phyloP scores from a whole-genome alignment of 1,139 yeast genomes.

The Magnusiomyces fungicola region DNA sequence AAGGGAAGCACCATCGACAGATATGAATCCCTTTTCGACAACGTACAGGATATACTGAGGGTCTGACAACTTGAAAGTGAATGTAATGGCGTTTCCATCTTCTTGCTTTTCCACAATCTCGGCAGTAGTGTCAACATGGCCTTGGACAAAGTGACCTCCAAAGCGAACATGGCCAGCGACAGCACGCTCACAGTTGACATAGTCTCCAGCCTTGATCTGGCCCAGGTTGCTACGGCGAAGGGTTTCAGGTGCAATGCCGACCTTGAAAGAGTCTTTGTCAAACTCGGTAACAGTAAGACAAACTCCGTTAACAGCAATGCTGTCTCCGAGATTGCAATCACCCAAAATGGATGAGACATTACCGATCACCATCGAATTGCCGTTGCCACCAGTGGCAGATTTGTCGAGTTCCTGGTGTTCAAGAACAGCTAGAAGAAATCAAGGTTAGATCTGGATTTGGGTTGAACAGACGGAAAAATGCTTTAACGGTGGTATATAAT shows the following conservation, averaged over 20 bases:
- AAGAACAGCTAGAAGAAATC: conserved; percentile 33
- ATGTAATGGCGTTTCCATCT: conserved; percentile 76
- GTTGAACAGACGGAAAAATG: not conserved
- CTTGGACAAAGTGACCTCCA: conserved; percentile 97
- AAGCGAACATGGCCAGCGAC: conserved; percentile 73
- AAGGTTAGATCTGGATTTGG: no score
- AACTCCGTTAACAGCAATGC: conserved; percentile 73
- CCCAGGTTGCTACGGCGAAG: conserved; percentile 75
- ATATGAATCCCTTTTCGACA: conserved; percentile 88
- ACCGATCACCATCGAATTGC: conserved; percentile 61
- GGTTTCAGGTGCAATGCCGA: conserved; percentile 92
- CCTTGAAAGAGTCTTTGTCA: conserved; percentile 54
- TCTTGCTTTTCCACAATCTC: conserved; percentile 44
- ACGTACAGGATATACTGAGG: conserved; percentile 57
- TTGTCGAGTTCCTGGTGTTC: conserved; percentile 46
- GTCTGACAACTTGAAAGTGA: conserved; percentile 69
- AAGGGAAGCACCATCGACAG: conserved; percentile 89
- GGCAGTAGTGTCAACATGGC: conserved; percentile 92
- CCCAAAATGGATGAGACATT: conserved; percentile 56
- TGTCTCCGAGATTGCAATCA: conserved; percentile 89
- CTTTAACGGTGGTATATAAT: no score
- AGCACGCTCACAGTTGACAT: conserved; percentile 88
- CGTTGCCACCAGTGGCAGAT: conserved; percentile 64
- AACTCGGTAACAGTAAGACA: conserved; percentile 94
- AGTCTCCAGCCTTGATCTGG: conserved; percentile 44